Base-by-base conservation (phyloP, 2,329 filamentous ascomycete species). In the Sporothrix protearum region DNA sequence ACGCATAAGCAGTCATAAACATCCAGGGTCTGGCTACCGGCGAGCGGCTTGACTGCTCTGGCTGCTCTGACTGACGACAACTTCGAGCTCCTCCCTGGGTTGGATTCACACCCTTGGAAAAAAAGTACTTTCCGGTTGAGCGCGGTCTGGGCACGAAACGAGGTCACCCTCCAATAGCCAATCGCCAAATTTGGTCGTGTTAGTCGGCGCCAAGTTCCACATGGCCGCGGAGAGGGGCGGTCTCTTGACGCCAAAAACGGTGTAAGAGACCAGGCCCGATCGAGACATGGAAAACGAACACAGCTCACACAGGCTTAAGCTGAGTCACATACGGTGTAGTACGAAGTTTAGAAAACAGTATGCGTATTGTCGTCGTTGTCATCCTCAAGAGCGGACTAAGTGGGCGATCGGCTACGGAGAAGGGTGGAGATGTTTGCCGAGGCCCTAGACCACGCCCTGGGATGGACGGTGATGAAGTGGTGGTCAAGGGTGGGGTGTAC, bases 231-330 rank as follows among this genome's bases (percentile, higher is more conserved):
- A 2, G 36, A 2, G 57, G 57, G 30, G 57, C 33, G n/a, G 36
- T 28, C 36, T 45, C n/a, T 64, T 45, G n/a, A 64, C 59, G 22
- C 49, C 49, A 53, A 53, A 53, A 51, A 70, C 47, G 47, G 69
- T 36, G 45, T 53, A 59, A 70, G 69, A 64, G 59, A 61, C 57
- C 59, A 66, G 25, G 16, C 69, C 69, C 53, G 51, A 68, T 71
- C 51, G 61, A 71, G 63, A 67, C 61, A 68, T 55, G 33, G 16
- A 39, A 71, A 61, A 51, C 69, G 69, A 61, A 12, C 45, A 22
- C 51, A 28, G 63, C 36, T 47, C 30, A 51, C 51, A 39, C 61
- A n/a, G n/a, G 42, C 42, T 16, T n/a, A 36, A 68, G 59, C 68
- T 72, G 71, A 72, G 71, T 72, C 71, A 72, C 71, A 53, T n/a